These are phyloP conservation scores for Polyporus arcularius DNA, from an alignment of 768 basidiomycete species.

Conservation along the genomic window DNA sequence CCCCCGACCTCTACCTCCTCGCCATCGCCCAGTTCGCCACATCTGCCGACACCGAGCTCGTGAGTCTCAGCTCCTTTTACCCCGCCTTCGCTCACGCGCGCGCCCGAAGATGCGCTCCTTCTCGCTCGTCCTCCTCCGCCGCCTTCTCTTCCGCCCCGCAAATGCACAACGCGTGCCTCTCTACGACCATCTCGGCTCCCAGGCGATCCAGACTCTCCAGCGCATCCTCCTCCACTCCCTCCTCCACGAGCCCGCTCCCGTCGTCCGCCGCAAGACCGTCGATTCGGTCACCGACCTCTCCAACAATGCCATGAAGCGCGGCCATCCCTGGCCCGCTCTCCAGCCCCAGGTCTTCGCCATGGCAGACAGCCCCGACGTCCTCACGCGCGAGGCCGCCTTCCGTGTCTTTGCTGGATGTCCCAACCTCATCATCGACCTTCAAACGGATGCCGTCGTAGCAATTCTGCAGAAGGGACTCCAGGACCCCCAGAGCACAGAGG, in stretches of 20 bases:
- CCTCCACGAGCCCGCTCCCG: constrained; percentile 54
- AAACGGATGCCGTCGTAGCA: constrained; percentile 65
- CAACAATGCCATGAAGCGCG: constrained; percentile 71
- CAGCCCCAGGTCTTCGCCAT: constrained; percentile 73
- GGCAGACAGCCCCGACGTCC: constrained; percentile 42
- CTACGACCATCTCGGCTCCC: constrained; percentile 74
- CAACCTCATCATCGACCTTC: constrained; percentile 75
- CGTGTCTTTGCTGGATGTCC: constrained; percentile 73
- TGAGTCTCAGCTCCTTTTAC: constrained; percentile 37
- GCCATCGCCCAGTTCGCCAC: constrained; percentile 80
- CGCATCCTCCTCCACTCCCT: constrained; percentile 72
- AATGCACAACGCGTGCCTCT: constrained; percentile 43
- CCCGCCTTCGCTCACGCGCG: background rate
- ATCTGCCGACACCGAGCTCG: constrained; percentile 76
- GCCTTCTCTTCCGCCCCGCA: constrained; percentile 67
- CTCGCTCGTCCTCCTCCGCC: constrained; percentile 77
- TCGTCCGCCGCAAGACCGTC: constrained; percentile 70
- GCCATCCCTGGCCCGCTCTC: constrained; percentile 80
- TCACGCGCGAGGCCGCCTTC: constrained; percentile 48
- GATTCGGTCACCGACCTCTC: constrained; percentile 79
- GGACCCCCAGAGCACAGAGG: constrained; percentile 66
- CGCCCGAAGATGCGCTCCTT: constrained; percentile 75
- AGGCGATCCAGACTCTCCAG: constrained; percentile 68
- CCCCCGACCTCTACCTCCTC: constrained; percentile 78
- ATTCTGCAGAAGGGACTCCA: constrained; percentile 70